A percentile compares a stretch with the other conserved stretches of the same genome.
phyloP scores from a whole-genome alignment of 2,329 filamentous ascomycete genomes.

The Leptographium radiaticola region DNA sequence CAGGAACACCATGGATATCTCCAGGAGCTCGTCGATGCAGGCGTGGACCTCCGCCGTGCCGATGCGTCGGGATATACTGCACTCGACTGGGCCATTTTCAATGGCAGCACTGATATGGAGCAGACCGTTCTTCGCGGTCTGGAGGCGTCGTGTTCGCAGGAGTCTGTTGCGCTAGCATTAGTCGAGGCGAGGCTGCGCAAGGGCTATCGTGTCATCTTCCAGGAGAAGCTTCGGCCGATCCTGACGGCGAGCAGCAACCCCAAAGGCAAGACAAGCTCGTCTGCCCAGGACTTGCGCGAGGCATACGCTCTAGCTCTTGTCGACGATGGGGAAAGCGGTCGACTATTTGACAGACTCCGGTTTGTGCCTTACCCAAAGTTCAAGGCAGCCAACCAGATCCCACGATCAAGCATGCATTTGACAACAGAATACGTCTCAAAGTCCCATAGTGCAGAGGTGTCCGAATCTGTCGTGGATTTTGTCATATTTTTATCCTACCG shows the following conservation, averaged over 20 bases:
- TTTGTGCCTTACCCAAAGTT: conserved; percentile 19
- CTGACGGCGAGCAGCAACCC: conserved; percentile 15
- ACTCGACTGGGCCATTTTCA: conserved; percentile 24
- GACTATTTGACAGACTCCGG: conserved; percentile 17
- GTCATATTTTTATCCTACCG: conserved; percentile 24
- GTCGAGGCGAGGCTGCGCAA: conserved; percentile 19
- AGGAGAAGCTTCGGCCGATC: conserved; percentile 22
- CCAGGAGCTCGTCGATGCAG: conserved; percentile 18
- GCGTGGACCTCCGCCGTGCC: conserved; percentile 18
- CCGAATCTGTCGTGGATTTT: conserved; percentile 7
- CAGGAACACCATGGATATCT: conserved; percentile 22
- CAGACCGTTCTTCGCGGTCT: conserved; percentile 14
- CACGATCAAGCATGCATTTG: conserved; percentile 14
- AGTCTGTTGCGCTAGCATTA: background rate
- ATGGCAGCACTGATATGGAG: conserved; percentile 14
- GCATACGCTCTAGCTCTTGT: background rate
- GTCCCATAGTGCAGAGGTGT: background rate
- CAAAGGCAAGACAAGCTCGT: conserved; percentile 8
- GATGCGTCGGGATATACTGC: conserved; percentile 24
- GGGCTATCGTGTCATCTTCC: conserved; percentile 22
- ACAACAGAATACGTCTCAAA: conserved; percentile 4
- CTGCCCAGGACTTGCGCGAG: background rate
- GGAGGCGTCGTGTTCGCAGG: background rate
- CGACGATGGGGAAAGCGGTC: background rate
- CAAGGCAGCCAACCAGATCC: conserved; percentile 13